Evolutionary conservation across 2,329 filamentous ascomycete genomes (phyloP), one percentile per base, ranked within the genome.

Genomic region (Rutstroemia sp.): DNA sequence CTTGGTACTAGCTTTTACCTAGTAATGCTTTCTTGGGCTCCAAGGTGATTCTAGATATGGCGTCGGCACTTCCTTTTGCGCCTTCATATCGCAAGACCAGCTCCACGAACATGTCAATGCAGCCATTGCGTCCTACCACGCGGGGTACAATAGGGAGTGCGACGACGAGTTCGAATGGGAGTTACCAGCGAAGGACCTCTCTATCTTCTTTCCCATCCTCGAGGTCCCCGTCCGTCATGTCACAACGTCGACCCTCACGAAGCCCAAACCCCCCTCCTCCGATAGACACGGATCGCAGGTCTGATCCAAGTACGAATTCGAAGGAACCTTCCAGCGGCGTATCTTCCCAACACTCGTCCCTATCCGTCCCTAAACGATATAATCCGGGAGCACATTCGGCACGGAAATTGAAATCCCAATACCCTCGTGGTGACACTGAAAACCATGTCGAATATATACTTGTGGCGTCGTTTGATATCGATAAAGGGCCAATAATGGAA

Each of bases 401-500:
- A 18, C 78, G 79, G 64, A 83, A 79, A 67, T 72, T 86, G 68
- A 85, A 83, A 56, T 88, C 88, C 19, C 88, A 91, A 66, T 92
- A 91, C 67, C 88, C 88, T 16, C 78, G 83, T n/a, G 79, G 86
- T 56, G 81, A 83, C 10, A 76, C 77, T 5, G 87, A 97, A 71
- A 95, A 94, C 67, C 94, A 99, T 86, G 94, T 99, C 73, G 94
- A 99, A 71, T 99, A 97, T 70, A 97, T 99, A 53, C 78, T 99
- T 53, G 94, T 99, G 54, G 94, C 94, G 4, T 95, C 91, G 2
- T 99, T 99, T 73, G 91, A 97, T 72, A 95, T 97, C 66, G 92
- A 97, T 71, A 85, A 90, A 53, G 94, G 94, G 3, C 92, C 92
- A 48, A 85, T 96, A 65, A 97, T 99, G 94, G 94, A 99, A 70